Percentiles rank a stretch among this genome's conserved stretches.
These are phyloP conservation scores for Amorphotheca resinae DNA, from an alignment of 495 filamentous ascomycete species.

Conservation along the genomic window DNA sequence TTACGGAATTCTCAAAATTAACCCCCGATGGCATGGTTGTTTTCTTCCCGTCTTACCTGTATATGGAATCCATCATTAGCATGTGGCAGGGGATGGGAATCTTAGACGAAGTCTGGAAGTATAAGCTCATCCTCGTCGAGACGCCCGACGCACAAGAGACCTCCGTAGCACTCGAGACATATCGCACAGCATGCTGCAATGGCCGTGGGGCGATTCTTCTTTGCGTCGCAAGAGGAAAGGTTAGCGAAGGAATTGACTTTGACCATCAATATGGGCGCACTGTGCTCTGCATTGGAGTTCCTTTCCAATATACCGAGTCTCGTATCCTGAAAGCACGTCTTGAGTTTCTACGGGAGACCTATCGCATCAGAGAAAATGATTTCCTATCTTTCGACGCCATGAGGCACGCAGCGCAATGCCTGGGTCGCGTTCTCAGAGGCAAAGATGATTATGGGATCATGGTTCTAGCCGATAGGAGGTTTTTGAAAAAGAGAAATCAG, in stretches of 20 bases:
- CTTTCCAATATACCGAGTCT: slow-evolving; percentile 98
- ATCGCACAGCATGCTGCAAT: slow-evolving; percentile 93
- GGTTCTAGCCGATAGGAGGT: slow-evolving; percentile 89
- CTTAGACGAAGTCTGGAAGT: slow-evolving; percentile 96
- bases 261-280: slow-evolving; percentile 98
- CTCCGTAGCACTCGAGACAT: slow-evolving; percentile 88
- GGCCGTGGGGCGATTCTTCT: slow-evolving; percentile 86
- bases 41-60: slow-evolving; percentile 97
- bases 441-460: slow-evolving; percentile 99
- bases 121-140: slow-evolving; percentile 96
- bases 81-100: slow-evolving; percentile 99
- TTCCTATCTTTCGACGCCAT: slow-evolving; percentile 99
- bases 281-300: slow-evolving; percentile 92
- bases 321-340: slow-evolving; percentile 92
- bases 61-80: slow-evolving; percentile 97
- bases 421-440: slow-evolving; percentile 87
- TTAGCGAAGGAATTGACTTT: slow-evolving; percentile 96
- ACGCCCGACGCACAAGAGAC: slow-evolving; percentile 97
- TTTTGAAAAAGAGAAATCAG: slow-evolving; percentile 78
- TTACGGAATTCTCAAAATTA: slow-evolving; percentile 87
- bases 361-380: slow-evolving; percentile 93
- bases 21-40: slow-evolving; percentile 97
- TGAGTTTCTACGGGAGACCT: slow-evolving; percentile 92
- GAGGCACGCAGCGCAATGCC: slow-evolving; percentile 93
- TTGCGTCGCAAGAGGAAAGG: slow-evolving; percentile 93